Percentiles rank a stretch among this genome's conserved stretches.
phyloP scores from a whole-genome alignment of 805 yeast genomes.

The Kuraishia cidri region DNA sequence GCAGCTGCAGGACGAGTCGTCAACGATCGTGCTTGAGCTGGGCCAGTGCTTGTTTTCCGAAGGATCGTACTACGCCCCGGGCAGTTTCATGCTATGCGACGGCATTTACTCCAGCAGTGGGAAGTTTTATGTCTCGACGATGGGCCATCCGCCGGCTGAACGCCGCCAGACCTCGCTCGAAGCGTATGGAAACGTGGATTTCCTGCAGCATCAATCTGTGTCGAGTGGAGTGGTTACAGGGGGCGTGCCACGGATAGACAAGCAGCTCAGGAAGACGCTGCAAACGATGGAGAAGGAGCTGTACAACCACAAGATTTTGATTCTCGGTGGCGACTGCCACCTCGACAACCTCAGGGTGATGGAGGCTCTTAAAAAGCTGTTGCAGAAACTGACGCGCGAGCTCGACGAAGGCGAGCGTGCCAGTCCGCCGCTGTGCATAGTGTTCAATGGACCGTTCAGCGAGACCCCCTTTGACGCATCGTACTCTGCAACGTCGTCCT shows the following conservation, averaged over 20 bases:
- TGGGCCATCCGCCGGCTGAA: conserved; percentile 89
- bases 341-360: conserved; percentile 52
- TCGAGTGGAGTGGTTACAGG: conserved; percentile 17
- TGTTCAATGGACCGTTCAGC: conserved; percentile 76
- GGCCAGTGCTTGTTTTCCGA: conserved; percentile 51
- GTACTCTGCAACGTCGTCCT: conserved; percentile 33
- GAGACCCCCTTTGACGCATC: conserved; percentile 56
- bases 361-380: conserved; percentile 58
- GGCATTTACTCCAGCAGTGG: conserved; percentile 74
- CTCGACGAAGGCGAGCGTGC: conserved; percentile 16
- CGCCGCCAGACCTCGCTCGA: conserved; percentile 56
- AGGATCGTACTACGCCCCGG: conserved; percentile 62
- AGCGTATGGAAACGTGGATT: conserved; percentile 73
- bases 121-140: conserved; percentile 63
- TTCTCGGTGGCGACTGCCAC: conserved; percentile 69
- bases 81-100: conserved; percentile 73
- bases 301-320: conserved; percentile 46
- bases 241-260: conserved; percentile 47
- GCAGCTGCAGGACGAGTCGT: conserved; percentile 77
- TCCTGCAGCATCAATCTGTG: conserved; percentile 20
- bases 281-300: conserved; percentile 46
- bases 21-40: conserved; percentile 59
- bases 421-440: conserved; percentile 52
- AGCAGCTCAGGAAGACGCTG: conserved; percentile 44
- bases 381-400: conserved; percentile 43